A percentile compares a stretch with the other conserved stretches of the same genome.
Evolutionary conservation across 139 green algal species (phyloP).

Genomic region (Coccomyxa sp.): DNA sequence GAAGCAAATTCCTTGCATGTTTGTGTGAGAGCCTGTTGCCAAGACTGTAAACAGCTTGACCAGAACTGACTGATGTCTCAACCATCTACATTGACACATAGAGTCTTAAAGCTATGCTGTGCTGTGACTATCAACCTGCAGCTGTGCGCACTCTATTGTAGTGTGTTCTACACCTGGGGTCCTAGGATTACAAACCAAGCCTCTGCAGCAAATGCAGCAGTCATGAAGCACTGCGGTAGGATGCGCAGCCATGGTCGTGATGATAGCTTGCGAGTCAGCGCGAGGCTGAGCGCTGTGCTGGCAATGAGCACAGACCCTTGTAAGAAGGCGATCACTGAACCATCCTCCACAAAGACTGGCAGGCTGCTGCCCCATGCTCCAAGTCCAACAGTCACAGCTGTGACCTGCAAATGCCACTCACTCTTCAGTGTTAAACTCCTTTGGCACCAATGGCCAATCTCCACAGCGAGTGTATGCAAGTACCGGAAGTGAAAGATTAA

Average conservation of each 20-base stretch:
- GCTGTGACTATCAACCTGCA: too few relatives aligned
- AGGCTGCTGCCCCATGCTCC: not conserved
- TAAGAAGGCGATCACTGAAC: not conserved
- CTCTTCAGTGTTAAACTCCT: not conserved
- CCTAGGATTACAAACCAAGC: too few relatives aligned
- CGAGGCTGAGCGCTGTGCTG: constrained; percentile 30
- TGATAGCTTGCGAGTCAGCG: constrained; percentile 52
- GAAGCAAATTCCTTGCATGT: too few relatives aligned
- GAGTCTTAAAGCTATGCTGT: too few relatives aligned
- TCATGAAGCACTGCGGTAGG: constrained; percentile 35
- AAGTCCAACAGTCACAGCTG: constrained; percentile 18
- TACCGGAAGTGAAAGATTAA: not conserved
- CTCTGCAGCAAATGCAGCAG: constrained; percentile 52
- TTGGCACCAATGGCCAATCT: not conserved
- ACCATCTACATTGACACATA: too few relatives aligned
- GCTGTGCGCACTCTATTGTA: too few relatives aligned
- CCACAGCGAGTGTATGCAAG: not conserved
- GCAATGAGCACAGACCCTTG: constrained; percentile 15
- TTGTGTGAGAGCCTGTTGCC: too few relatives aligned
- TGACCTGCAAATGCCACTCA: constrained; percentile 12
- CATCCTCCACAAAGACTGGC: not conserved
- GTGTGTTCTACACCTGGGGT: too few relatives aligned
- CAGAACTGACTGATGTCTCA: too few relatives aligned
- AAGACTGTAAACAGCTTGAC: too few relatives aligned
- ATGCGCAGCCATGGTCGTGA: constrained; percentile 41